Evolutionary conservation across 23 red algal genomes (phyloP).

Genomic region (Gracilariopsis chorda): DNA sequence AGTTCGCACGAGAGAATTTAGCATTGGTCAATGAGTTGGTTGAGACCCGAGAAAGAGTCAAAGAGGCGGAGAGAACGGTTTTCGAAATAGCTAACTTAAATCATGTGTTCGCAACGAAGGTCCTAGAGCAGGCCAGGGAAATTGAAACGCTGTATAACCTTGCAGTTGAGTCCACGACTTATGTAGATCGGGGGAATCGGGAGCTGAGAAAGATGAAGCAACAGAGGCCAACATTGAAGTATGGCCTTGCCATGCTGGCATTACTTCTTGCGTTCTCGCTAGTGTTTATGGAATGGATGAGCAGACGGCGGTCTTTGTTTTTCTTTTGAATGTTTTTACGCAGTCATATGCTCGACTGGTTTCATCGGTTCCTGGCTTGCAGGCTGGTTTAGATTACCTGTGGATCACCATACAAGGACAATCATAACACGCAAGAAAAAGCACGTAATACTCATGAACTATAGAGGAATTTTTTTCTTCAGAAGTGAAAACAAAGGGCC

Average conservation of each 20-base stretch:
- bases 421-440: too few relatives aligned
- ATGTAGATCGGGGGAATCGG: conserved; percentile 56
- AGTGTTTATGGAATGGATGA: conserved; percentile 54
- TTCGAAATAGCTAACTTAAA: conserved; percentile 69
- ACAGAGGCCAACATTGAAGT: conserved; percentile 27
- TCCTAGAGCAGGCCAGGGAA: conserved; percentile 71
- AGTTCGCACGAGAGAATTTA: conserved; percentile 53
- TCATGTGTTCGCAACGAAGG: conserved; percentile 63
- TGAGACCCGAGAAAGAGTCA: conserved; percentile 56
- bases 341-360: too few relatives aligned
- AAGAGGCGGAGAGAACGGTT: conserved; percentile 56
- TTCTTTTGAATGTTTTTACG: not conserved
- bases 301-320: conserved; percentile 19
- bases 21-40: conserved; percentile 56
- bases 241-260: conserved; percentile 9
- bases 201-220: conserved; percentile 59
- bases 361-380: too few relatives aligned
- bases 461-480: too few relatives aligned
- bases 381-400: too few relatives aligned
- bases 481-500: too few relatives aligned
- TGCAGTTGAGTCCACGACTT: conserved; percentile 35
- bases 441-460: too few relatives aligned
- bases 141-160: conserved; percentile 75
- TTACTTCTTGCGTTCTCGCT: conserved; percentile 24
- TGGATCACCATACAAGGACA: too few relatives aligned